phyloP scores from a whole-genome alignment of 257 asterid genomes.

The Solanum tarijense region DNA sequence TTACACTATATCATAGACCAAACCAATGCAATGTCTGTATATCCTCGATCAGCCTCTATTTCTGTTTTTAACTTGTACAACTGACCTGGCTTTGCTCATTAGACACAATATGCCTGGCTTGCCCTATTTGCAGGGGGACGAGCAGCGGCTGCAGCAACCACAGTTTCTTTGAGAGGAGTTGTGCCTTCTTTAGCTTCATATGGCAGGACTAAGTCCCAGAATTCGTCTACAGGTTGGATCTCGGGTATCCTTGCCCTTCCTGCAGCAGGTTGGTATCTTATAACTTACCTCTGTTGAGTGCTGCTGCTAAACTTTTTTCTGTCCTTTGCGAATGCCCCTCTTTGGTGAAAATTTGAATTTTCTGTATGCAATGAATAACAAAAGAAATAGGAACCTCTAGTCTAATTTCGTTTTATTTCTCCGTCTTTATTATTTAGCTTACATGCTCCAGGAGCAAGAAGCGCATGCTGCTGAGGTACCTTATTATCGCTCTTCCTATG shows the following conservation, averaged over 20 bases:
- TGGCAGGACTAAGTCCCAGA: conserved; percentile 45
- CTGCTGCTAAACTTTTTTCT: neutral
- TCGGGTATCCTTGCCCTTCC: conserved; percentile 69
- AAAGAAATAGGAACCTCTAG: neutral
- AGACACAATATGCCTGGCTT: neutral
- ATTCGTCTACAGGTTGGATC: conserved; percentile 56
- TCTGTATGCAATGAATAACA: neutral
- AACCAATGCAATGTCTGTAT: neutral
- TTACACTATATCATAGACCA: neutral
- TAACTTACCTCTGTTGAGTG: neutral
- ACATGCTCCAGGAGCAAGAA: conserved; percentile 84
- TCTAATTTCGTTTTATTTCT: neutral
- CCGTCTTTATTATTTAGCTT: conserved; percentile 33
- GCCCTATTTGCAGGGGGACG: conserved; percentile 40
- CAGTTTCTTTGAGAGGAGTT: conserved; percentile 60
- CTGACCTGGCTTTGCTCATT: neutral
- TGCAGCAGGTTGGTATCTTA: conserved; percentile 60
- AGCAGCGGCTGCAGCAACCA: conserved; percentile 67
- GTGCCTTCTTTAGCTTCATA: conserved; percentile 43
- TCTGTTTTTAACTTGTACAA: neutral
- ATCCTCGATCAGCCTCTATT: neutral
- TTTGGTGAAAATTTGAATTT: neutral
- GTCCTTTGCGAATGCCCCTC: neutral
- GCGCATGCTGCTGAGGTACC: conserved; percentile 85
- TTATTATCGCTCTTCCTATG: neutral